Conservation (phyloP, 352 stramenopile species). For the Pythium periplocum region DNA sequence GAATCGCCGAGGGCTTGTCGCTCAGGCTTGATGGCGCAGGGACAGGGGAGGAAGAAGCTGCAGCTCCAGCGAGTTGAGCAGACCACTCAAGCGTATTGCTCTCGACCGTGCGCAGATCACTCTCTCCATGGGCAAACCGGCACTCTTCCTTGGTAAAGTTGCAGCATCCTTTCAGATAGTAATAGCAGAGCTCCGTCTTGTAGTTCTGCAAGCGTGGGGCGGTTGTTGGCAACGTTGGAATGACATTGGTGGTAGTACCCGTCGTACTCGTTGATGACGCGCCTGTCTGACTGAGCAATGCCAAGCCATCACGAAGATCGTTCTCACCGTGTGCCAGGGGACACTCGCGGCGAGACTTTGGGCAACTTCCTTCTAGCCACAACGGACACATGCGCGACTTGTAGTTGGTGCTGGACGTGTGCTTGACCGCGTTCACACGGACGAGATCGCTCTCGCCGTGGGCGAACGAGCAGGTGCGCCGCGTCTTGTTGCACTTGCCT, state of each 20-base stretch:
- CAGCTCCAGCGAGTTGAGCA: conserved; percentile 36
- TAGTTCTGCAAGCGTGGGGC: conserved; percentile 79
- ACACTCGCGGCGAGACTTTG: conserved; percentile 74
- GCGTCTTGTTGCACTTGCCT: conserved; percentile 86
- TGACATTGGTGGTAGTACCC: neutral
- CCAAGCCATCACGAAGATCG: conserved; percentile 58
- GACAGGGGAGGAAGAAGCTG: neutral
- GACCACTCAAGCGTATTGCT: conserved; percentile 70
- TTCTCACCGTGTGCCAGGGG: conserved; percentile 70
- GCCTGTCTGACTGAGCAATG: conserved; percentile 17
- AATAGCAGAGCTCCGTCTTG: conserved; percentile 88
- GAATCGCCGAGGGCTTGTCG: conserved; percentile 21
- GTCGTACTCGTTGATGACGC: neutral
- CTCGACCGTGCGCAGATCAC: conserved; percentile 74
- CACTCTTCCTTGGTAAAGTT: conserved; percentile 87
- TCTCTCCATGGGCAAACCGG: conserved; percentile 81
- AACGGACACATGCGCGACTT: conserved; percentile 79
- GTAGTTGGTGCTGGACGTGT: conserved; percentile 40
- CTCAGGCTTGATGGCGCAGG: neutral
- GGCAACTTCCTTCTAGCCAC: conserved; percentile 67
- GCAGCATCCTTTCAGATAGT: conserved; percentile 85
- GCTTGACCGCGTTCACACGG: conserved; percentile 28
- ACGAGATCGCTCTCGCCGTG: conserved; percentile 79
- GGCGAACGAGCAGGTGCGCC: conserved; percentile 83
- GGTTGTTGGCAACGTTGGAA: conserved; percentile 27